A percentile compares a stretch with the other conserved stretches of the same genome.
phyloP scores from a whole-genome alignment of 2,329 filamentous ascomycete species.

The Calonectria ilicicola region DNA sequence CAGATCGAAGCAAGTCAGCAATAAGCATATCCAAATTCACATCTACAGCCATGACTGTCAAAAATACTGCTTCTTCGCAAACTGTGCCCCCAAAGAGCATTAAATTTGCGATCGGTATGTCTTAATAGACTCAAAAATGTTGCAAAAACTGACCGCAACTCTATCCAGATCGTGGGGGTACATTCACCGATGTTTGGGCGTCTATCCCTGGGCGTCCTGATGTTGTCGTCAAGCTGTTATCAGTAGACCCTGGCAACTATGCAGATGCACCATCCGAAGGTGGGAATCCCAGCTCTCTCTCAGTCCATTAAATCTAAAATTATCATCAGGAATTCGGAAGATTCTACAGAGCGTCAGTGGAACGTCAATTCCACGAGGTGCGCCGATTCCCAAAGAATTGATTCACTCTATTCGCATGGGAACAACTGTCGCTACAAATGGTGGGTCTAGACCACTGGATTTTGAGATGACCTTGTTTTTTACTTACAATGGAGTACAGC shows the following conservation, averaged over 20 bases:
- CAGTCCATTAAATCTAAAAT: not conserved
- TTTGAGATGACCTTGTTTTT: no score
- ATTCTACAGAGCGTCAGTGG: conserved; percentile 15
- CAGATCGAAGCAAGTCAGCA: not conserved
- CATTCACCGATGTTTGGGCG: conserved; percentile 78
- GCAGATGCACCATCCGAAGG: conserved; percentile 76
- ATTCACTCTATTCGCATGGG: conserved; percentile 80
- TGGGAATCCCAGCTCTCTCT: conserved; percentile 17
- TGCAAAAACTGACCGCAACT: not conserved
- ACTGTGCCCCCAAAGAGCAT: conserved; percentile 11
- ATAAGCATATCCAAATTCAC: not conserved
- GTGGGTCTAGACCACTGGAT: no score
- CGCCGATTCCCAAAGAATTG: conserved; percentile 48
- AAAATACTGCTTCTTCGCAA: not conserved
- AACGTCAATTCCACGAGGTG: conserved; percentile 26
- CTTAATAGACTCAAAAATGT: not conserved
- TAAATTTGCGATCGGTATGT: conserved; percentile 17
- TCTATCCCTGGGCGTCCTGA: conserved; percentile 75
- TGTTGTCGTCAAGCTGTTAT: conserved; percentile 78
- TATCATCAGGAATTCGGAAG: conserved; percentile 15
- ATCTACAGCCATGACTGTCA: not conserved
- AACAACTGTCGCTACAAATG: conserved; percentile 80
- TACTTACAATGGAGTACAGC: not conserved
- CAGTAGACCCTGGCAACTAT: conserved; percentile 78
- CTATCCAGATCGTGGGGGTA: conserved; percentile 69